These are phyloP conservation scores for Guyanaporus albipodus DNA, from an alignment of 768 basidiomycete genomes.

Conservation along the genomic window DNA sequence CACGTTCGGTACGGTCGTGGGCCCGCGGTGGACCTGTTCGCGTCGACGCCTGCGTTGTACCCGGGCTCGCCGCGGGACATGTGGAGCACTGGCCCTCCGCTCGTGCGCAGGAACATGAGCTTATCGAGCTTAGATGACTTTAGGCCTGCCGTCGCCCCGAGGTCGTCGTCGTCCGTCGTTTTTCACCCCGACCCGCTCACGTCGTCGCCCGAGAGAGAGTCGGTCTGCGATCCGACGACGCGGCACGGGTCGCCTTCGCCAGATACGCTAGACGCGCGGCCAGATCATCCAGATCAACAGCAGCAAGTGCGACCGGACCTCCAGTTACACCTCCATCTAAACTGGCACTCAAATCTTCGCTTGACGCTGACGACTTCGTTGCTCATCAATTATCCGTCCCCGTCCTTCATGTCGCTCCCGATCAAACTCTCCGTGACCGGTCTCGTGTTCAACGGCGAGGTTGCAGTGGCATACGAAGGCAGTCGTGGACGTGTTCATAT, in stretches of 20 bases:
- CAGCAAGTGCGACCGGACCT: slow-evolving; percentile 52
- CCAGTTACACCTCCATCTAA: slow-evolving; percentile 82
- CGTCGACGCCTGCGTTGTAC: slow-evolving; percentile 48
- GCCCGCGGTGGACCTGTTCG: slow-evolving; percentile 54
- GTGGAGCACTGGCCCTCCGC: slow-evolving; percentile 36
- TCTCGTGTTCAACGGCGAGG: slow-evolving; percentile 79
- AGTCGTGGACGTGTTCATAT: slow-evolving; percentile 77
- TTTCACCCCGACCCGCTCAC: slow-evolving; percentile 35
- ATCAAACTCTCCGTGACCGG: slow-evolving; percentile 92
- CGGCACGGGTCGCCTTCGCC: slow-evolving; percentile 12
- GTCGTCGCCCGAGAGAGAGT: slow-evolving; percentile 21
- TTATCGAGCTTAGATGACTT: slow-evolving; percentile 39
- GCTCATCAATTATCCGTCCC: slow-evolving; percentile 95
- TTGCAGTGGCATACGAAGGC: slow-evolving; percentile 91
- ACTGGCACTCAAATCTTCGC: slow-evolving; percentile 85
- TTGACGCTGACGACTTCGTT: slow-evolving; percentile 89
- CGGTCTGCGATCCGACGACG: slow-evolving; percentile 17
- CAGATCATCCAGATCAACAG: too few relatives aligned
- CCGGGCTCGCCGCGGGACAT: slow-evolving; percentile 38
- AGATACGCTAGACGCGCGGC: slow-evolving; percentile 3
- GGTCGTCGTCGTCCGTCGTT: slow-evolving; percentile 16
- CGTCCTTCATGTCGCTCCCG: slow-evolving; percentile 94
- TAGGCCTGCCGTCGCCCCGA: slow-evolving; percentile 28
- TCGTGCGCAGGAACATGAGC: slow-evolving; percentile 24
- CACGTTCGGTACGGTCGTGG: slow-evolving; percentile 65